These are phyloP conservation scores for Acorus gramineus DNA, from an alignment of 106 monocot genomes.

Conservation along the genomic window DNA sequence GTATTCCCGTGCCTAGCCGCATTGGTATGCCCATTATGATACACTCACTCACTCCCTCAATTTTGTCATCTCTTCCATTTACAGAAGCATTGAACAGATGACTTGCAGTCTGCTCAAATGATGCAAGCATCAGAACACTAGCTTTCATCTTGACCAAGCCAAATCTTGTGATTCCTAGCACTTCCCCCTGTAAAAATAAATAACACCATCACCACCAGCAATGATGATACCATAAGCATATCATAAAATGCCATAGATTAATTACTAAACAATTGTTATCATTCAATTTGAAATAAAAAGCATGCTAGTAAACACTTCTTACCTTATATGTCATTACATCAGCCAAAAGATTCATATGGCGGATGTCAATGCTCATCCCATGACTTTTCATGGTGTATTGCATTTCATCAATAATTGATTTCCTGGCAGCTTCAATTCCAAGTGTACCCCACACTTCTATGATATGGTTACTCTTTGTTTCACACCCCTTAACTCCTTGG, in stretches of 20 bases:
- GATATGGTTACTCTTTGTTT: slow-evolving; percentile 79
- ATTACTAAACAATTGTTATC: not conserved
- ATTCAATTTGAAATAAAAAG: not conserved
- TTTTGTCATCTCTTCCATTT: slow-evolving; percentile 69
- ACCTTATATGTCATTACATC: slow-evolving; percentile 96
- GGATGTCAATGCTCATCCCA: slow-evolving; percentile 82
- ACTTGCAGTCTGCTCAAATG: slow-evolving; percentile 88
- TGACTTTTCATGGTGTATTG: slow-evolving; percentile 60
- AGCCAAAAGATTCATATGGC: slow-evolving; percentile 97
- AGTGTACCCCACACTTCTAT: slow-evolving; percentile 66
- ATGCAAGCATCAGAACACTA: slow-evolving; percentile 93
- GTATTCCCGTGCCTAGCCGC: slow-evolving; percentile 85
- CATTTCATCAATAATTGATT: slow-evolving; percentile 78
- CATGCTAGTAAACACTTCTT: slow-evolving; percentile 1
- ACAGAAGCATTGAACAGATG: slow-evolving; percentile 87
- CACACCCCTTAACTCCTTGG: slow-evolving; percentile 59
- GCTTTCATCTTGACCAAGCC: slow-evolving; percentile 92
- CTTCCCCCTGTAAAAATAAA: slow-evolving; percentile 58
- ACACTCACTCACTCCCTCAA: slow-evolving; percentile 91
- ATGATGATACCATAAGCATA: no score
- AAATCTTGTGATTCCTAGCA: slow-evolving; percentile 88
- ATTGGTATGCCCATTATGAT: slow-evolving; percentile 97
- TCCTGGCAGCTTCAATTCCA: slow-evolving; percentile 97
- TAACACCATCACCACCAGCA: not conserved
- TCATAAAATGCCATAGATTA: not conserved